These are phyloP conservation scores for Iodosphaeria phyllophila DNA, from an alignment of 2,329 filamentous ascomycete species.

Conservation along the genomic window DNA sequence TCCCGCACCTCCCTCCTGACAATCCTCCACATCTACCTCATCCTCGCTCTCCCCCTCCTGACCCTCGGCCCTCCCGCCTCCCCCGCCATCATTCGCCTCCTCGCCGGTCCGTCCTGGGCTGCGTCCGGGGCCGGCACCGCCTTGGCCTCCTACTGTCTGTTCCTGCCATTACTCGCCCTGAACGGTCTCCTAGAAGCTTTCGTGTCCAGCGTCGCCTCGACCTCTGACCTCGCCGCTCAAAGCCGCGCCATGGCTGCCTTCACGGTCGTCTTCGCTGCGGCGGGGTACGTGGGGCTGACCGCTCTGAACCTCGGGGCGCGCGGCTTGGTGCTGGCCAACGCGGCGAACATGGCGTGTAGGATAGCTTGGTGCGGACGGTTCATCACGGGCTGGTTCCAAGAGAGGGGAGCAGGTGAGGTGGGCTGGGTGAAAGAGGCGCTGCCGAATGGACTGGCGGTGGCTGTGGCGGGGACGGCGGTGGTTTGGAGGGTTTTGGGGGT, in stretches of 20 bases:
- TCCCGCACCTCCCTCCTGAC: conserved; percentile 34
- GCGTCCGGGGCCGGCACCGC: conserved; percentile 53
- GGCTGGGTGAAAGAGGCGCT: conserved; percentile 23
- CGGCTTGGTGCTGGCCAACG: conserved; percentile 74
- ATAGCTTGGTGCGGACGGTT: conserved; percentile 68
- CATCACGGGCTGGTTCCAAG: conserved; percentile 46
- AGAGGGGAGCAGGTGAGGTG: conserved; percentile 15
- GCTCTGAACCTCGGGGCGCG: conserved; percentile 51
- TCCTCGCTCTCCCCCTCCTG: conserved; percentile 52
- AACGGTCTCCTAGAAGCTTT: conserved; percentile 91
- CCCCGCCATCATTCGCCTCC: conserved; percentile 50
- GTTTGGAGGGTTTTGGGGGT: conserved; percentile 15
- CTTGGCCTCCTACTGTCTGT: conserved; percentile 71
- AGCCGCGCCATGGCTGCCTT: conserved; percentile 72
- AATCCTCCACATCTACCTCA: conserved; percentile 53
- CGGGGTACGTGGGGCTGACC: conserved; percentile 59
- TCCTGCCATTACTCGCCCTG: conserved; percentile 78
- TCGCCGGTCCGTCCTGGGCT: conserved; percentile 65
- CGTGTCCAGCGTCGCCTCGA: conserved; percentile 67
- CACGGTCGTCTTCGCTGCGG: conserved; percentile 54
- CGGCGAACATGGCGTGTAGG: conserved; percentile 73
- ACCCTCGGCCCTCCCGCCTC: conserved; percentile 60
- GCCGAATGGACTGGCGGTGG: conserved; percentile 17
- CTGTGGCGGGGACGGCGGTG: conserved; percentile 23
- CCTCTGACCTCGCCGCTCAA: conserved; percentile 57